Conservation (phyloP, 805 yeast species). For the Metschnikowia henanensis region DNA sequence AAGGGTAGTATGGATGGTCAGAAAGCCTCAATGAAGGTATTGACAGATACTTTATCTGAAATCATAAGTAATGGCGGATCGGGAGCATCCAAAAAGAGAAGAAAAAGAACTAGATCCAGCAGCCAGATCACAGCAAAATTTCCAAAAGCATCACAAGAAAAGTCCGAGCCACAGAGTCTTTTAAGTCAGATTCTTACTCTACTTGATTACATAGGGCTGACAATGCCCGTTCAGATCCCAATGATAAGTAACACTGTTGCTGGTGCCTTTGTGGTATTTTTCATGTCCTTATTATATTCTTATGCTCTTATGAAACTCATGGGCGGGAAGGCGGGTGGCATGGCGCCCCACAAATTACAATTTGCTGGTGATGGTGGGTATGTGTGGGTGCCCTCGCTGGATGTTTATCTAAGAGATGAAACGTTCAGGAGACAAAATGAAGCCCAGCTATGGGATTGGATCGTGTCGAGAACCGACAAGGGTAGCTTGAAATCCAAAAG, state of each 20-base stretch:
- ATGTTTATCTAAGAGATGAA: slow-evolving; percentile 11
- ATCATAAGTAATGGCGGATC: slow-evolving; percentile 10
- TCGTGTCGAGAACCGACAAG: slow-evolving; percentile 13
- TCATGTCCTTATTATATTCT: slow-evolving; percentile 12
- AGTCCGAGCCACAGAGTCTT: slow-evolving; percentile 2
- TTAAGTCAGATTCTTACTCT: slow-evolving; percentile 7
- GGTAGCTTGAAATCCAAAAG: neutral
- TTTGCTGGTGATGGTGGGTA: slow-evolving; percentile 1
- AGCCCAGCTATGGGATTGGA: slow-evolving; percentile 20
- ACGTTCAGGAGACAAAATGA: slow-evolving; percentile 5
- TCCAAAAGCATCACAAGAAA: neutral
- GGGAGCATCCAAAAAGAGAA: slow-evolving; percentile 13
- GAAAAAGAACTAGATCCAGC: slow-evolving; percentile 13
- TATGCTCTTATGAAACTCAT: slow-evolving; percentile 2
- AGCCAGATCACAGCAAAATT: slow-evolving; percentile 3
- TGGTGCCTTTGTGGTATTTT: slow-evolving; percentile 12
- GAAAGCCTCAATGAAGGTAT: slow-evolving; percentile 28
- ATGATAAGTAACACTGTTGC: slow-evolving; percentile 9
- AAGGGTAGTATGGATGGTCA: slow-evolving; percentile 84
- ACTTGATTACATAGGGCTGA: slow-evolving; percentile 15
- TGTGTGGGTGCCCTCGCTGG: slow-evolving; percentile 12
- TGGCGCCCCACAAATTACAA: neutral
- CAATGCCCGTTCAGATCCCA: slow-evolving; percentile 13
- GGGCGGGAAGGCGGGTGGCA: slow-evolving; percentile 1
- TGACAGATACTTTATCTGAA: slow-evolving; percentile 14